Base-by-base conservation (phyloP, 345 rosid species). In the Kernera saxatilis region DNA sequence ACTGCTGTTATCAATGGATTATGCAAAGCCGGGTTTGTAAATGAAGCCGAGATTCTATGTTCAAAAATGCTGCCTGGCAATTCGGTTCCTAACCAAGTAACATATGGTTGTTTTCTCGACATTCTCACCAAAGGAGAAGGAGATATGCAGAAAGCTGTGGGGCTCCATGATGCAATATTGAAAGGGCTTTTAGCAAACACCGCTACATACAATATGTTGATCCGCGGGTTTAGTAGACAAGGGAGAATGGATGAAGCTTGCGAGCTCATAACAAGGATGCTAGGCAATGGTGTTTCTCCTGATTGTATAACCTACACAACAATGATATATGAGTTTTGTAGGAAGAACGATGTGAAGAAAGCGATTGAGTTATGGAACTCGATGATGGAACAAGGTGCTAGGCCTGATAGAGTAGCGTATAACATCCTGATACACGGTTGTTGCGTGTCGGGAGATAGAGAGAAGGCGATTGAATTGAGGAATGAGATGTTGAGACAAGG, bases 261-360 rank as follows among this genome's bases (percentile, higher is more conserved):
- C 12, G 76, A 80, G 55, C 79, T 87, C 41, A 48, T 91, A 40
- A 80, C 33, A 32, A 84, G 78, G 71, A 93, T 93, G 98, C 48
- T 72, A 19, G 81, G 59, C 21, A 75, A 66, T 29, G 89, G 86
- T 43, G 70, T 87, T 69, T 77, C 74, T 19, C 98, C 97, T 3
- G 97, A 93, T 76, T 87, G 96, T 74, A 79, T 93, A 61, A 87
- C 97, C 3, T 91, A 91, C 67, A 86, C 98, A 22, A 93, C 96
- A 5, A 72, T 93, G 73, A 87, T 93, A 39, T 76, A 81, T 45
- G 88, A 93, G 82, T 79, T 79, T 9, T 87, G 94, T 64, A 78
- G 72, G 77, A 78, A 76, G 70, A 86, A 85, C 7, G 53, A 78
- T 70, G 77, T 93, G 76, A 71, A 67, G 39, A 85, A 84, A 75